Percentiles rank a stretch among this genome's conserved stretches.
phyloP scores from a whole-genome alignment of 2,329 filamentous ascomycete species.

The Penicillium sp. region DNA sequence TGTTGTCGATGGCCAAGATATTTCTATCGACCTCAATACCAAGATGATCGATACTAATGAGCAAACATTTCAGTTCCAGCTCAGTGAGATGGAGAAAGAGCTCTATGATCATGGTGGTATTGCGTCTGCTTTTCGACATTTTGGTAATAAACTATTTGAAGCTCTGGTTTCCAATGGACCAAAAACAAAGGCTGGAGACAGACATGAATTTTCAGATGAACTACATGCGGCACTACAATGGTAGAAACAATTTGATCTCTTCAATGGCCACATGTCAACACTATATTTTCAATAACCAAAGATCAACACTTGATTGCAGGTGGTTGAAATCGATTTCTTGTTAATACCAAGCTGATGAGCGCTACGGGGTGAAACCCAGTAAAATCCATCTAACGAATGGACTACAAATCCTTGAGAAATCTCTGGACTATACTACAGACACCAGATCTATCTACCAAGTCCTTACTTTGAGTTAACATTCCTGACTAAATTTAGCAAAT shows the following conservation, averaged over 20 bases:
- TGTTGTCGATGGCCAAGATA: conserved; percentile 31
- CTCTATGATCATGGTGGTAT: conserved; percentile 38
- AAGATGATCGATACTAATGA: conserved; percentile 20
- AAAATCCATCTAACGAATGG: no score
- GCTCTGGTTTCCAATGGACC: conserved; percentile 8
- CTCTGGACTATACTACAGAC: no score
- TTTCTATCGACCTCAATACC: conserved; percentile 34
- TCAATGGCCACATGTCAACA: no score
- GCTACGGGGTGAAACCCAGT: no score
- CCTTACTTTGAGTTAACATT: no score
- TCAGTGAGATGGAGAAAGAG: conserved; percentile 39
- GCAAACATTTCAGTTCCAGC: conserved; percentile 29
- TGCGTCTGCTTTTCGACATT: conserved; percentile 37
- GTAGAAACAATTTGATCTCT: neutral
- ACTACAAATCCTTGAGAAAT: no score
- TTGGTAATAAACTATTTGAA: conserved; percentile 35
- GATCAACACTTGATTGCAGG: no score
- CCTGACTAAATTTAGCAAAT: no score
- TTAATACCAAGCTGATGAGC: no score
- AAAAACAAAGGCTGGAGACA: neutral
- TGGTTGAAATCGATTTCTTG: no score
- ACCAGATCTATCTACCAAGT: no score
- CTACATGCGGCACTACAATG: neutral
- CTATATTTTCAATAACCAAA: no score
- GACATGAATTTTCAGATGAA: neutral